Base-by-base conservation (phyloP, 768 basidiomycete species). In the Lyophyllum shimeji region DNA sequence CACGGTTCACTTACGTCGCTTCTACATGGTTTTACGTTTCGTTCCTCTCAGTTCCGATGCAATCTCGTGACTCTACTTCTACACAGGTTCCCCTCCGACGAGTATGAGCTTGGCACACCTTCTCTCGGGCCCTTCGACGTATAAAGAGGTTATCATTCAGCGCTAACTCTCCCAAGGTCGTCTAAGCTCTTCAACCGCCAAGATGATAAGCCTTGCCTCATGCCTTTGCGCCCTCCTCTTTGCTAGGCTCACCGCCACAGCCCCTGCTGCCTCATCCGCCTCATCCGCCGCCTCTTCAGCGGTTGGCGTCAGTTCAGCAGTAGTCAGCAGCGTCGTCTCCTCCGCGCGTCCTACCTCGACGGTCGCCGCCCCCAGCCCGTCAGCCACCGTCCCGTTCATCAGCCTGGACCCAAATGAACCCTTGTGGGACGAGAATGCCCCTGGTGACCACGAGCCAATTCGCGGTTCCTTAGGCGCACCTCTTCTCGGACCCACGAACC, bases 311-410 rank as follows among this genome's bases (percentile, higher is more conserved):
- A 50, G 63, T 57, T 39, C 67, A 7, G 31, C 67, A 24, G 46
- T 57, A 7, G 8, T 15, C 52, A 63, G 50, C 46, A 51, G 58
- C 29, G 29, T 29, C 29, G 29, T 29, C 29, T 29, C 29, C 29
- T 29, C 29, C 27, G 47, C 57, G 53, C 61, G 20, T 56, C 63
- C 3, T 37, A 37, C 34, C 7, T 57, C 68, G 4, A 61, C 65
- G 1, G 63, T 49, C 7, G 62, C 55, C 29, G 58, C 67, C 18
- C 48, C 64, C 33, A 63, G 68, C 15, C 58, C 77, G 4, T 62
- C 71, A 15, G 74, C 79, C 4, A 82, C 83, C 8, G 75, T 77
- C 15, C 73, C 76, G 20, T 76, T 71, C 57, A 72, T 74, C 55
- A 55, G 61, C 23, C 58, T 69, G 37, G 69, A 81, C 55, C 79